Base-by-base conservation (phyloP, 768 basidiomycete species). In the Tricholoma sp. region DNA sequence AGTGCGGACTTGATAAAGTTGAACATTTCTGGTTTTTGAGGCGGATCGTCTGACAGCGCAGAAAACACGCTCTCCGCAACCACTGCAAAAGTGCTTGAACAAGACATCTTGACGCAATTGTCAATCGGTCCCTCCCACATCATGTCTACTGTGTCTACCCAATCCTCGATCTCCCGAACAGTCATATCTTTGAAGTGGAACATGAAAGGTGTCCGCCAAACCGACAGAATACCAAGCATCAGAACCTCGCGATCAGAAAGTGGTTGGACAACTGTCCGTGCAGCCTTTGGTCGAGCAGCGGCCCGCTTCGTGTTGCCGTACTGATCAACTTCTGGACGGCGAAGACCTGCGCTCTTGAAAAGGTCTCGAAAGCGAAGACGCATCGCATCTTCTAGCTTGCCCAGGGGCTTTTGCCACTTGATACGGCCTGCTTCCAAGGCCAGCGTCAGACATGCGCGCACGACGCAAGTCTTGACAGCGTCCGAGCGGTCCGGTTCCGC, bases 401-500 rank as follows among this genome's bases (percentile, higher is more conserved):
- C 74, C 52, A 86, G 65, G 6, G 81, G 63, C 55, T 73, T 74
- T 61, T 89, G 87, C 78, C 73, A 86, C 2, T 77, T 74, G 50
- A 89, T 72, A 12, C 76, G 77, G 11, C 71, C 52, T 4, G 79
- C 79, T 75, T 94, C 91, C 52, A 82, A 76, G 6, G 79, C 73
- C 32, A 93, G 66, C 0, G 84, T 88, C 39, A 89, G 69, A 61
- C 80, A 85, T 2, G 92, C 89, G 59, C 86, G 84, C 53, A 94
- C 76, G 2, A 80, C 92, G 56, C 83, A 82, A 10, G 87, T 81
- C 74, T 94, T 94, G 61, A 91, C 82, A 1, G 87, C 86, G 24
- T 92, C 89, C 1, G 89, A 87, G 31, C 88, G 81, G 62, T 91
- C 88, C 8, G 91, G 83, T 54, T 88, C 84, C 41, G 92, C 66